Conservation (phyloP, 202 grass and related monocot genomes). For the Eragrostis tef region DNA sequence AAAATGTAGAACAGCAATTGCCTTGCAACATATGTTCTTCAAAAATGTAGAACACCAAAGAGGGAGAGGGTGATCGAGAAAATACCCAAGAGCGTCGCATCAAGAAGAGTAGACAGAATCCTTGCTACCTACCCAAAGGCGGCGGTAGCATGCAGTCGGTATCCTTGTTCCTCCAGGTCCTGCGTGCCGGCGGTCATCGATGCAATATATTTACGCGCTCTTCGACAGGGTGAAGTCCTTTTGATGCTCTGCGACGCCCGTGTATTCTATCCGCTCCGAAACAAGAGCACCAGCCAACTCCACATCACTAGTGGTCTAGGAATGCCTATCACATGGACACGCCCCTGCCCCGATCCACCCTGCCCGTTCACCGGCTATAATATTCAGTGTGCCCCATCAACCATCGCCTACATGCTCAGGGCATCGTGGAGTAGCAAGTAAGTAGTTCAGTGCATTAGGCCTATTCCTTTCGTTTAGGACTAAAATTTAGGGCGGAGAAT, state of each 20-base stretch:
- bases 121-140: not conserved
- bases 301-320: not conserved
- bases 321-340: not conserved
- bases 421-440: not conserved
- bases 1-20: no score
- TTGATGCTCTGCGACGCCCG: conserved; percentile 10
- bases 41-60: no score
- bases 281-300: conserved; percentile 34
- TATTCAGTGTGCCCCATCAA: not conserved
- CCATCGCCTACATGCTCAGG: not conserved
- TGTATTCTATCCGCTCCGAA: conserved; percentile 40
- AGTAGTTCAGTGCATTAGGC: not conserved
- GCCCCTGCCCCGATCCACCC: conserved; percentile 32
- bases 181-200: not conserved
- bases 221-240: not conserved
- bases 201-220: conserved; percentile 9
- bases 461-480: no score
- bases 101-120: not conserved
- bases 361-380: not conserved
- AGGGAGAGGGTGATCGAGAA: no score
- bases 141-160: not conserved
- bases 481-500: no score
- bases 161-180: not conserved
- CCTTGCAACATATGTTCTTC: no score
- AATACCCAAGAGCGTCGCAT: no score